Base-by-base conservation (phyloP, 495 filamentous ascomycete species). In the Aspergillus nanangensis region DNA sequence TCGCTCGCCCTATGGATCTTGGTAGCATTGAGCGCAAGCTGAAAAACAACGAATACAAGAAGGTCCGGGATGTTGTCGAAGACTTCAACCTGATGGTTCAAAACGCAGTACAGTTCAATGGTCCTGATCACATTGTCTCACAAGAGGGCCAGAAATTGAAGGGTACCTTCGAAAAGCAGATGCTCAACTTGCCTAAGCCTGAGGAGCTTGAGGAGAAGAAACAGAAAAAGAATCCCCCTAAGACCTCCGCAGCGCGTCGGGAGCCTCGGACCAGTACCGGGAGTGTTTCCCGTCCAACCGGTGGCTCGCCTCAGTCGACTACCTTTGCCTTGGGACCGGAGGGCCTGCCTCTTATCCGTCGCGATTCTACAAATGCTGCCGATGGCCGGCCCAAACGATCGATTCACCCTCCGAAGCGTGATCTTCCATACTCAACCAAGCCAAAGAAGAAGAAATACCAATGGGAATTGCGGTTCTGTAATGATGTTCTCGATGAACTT, bases 381-480 rank as follows among this genome's bases (percentile, higher is more conserved):
- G 87, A 87, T 51, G 84, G 81, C 25, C 83, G 93, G 31, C 88
- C 90, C 23, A 96, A 96, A 72, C 85, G 93, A 4, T 90, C 95
- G 14, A 95, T 98, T 31, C 90, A 96, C 58, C 87, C 89, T 10
- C 87, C 93, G 0, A 88, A 91, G 46, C 88, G 89, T 35, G 93
- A 98, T 55, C 71, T 96, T 17, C 82, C 86, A 1, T 96, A 95
- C 57, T 80, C 80, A 10, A 81, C 85, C 42, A 88, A 88, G 57
- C 88, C 85, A 2, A 87, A 86, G 67, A 91, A 91, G 74, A 96
- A 95, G 81, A 95, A 95, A 75, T 82, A 83, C 44, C 81, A 88
- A 38, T 83, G 84, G 36, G 92, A 98, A 56, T 71, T 97, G 23
- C 87, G 82, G 22, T 98, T 96, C 71, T 93, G 90, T 65, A 84